Conservation (phyloP, 371 early-diverging fungal species). For the Mortierella sp. region DNA sequence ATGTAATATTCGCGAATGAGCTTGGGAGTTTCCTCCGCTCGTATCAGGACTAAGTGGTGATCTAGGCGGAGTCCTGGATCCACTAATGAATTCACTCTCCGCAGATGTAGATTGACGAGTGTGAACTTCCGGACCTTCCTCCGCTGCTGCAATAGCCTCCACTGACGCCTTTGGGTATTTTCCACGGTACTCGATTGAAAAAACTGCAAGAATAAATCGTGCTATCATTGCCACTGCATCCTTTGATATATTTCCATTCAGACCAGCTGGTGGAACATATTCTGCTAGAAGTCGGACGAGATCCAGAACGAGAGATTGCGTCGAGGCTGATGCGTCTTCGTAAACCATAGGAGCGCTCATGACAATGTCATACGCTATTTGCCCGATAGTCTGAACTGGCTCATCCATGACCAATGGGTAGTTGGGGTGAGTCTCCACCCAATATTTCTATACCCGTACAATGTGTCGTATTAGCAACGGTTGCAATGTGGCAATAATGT, state of each 20-base stretch:
- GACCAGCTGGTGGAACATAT: conserved; percentile 29
- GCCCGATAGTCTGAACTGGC: conserved; percentile 20
- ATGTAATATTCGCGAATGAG: conserved; percentile 11
- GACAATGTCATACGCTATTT: conserved; percentile 28
- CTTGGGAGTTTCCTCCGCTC: conserved; percentile 36
- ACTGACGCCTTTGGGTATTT: not conserved
- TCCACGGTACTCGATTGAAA: conserved; percentile 38
- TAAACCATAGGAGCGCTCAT: conserved; percentile 16
- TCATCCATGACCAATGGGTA: conserved; percentile 34
- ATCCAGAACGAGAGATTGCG: conserved; percentile 29
- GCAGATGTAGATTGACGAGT: conserved; percentile 24
- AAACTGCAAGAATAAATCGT: conserved; percentile 15
- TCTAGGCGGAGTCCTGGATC: conserved; percentile 35
- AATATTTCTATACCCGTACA: conserved; percentile 21
- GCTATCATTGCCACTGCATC: conserved; percentile 21
- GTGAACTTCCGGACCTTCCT: conserved; percentile 12
- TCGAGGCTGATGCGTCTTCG: conserved; percentile 16
- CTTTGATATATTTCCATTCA: conserved; percentile 19
- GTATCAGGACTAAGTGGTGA: conserved; percentile 38
- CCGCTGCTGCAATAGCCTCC: not conserved
- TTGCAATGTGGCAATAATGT: not conserved
- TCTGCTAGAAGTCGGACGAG: conserved; percentile 19
- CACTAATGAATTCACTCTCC: conserved; percentile 8
- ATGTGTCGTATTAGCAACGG: not conserved
- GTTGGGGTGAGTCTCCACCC: conserved; percentile 35